Evolutionary conservation across 805 yeast genomes (phyloP), one percentile per base, ranked within the genome.

Genomic region (Clavispora carvajalis): DNA sequence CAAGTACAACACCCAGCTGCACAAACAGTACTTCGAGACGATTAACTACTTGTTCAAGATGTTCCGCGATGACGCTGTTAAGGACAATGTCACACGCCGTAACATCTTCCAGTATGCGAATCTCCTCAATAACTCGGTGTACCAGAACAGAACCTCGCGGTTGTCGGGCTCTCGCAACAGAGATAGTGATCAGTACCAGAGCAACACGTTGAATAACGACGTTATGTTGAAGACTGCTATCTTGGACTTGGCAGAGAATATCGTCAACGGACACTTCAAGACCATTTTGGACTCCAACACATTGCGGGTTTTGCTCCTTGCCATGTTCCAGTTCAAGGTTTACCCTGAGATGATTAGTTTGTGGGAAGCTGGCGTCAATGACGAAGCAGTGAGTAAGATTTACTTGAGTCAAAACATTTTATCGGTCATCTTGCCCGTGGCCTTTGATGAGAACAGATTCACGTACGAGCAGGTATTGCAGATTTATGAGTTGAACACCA

Each of bases 361-460:
- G 44, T 85, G 93, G 93, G 84, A 81, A 51, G 61, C 72, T 15
- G 82, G 82, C 22, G 77, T 75, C 47, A 69, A 71, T 49, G 69
- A 64, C 44, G 60, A 65, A 3, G 47, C 54, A 4, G 58, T 64
- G 35, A 62, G 77, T 50, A 44, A 54, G 28, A 58, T 74, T 15
- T 83, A 78, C 59, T 68, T 83, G 43, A 71, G 74, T 33, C 85
- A 83, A 54, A 74, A 77, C 46, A 82, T 82, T 21, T 77, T 85
- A 52, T 83, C 88, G 34, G 76, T 78, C 8, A 72, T 84, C 22
- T 70, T 85, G 56, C 89, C 88, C 17, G 69, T 82, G 15, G 72
- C 86, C 38, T 79, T 71, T 50, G 78, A 77, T 41, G 69, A 74
- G 38, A 81, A 84, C 38, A 74, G 82, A 39, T 74, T 74, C 45